Percentiles rank a stretch among this genome's conserved stretches.
Evolutionary conservation across 2,329 filamentous ascomycete species (phyloP).

Genomic region (Aspergillus pseudonomiae): DNA sequence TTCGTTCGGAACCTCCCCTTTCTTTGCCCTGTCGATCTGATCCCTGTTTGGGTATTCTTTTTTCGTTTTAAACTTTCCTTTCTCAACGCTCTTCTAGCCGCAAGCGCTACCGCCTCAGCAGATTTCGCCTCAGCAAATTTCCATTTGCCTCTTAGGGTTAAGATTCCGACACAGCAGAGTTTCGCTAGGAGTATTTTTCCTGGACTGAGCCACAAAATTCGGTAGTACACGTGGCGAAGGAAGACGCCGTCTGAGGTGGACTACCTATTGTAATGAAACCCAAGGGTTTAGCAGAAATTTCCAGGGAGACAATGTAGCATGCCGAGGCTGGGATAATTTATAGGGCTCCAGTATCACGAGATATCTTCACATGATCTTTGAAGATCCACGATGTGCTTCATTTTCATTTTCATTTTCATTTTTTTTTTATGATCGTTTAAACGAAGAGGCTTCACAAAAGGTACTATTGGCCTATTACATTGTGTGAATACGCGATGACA

Average conservation of each 20-base stretch:
- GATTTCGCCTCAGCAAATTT: background rate
- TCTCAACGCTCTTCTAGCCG: conserved; percentile 1
- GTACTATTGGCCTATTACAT: too few relatives aligned
- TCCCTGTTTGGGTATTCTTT: background rate
- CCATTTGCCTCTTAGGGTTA: conserved; percentile 1
- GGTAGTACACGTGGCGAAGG: background rate
- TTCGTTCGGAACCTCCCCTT: background rate
- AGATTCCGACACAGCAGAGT: background rate
- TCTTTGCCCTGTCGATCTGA: conserved; percentile 1
- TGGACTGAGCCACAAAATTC: background rate
- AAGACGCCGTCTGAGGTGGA: background rate
- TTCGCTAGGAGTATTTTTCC: background rate
- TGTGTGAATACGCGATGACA: too few relatives aligned
- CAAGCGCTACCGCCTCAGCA: conserved; percentile 3
- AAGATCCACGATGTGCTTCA: background rate
- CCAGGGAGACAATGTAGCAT: background rate
- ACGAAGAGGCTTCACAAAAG: background rate
- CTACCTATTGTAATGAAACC: background rate
- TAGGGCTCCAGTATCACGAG: background rate
- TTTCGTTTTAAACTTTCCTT: background rate
- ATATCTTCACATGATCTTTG: background rate
- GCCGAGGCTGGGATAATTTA: background rate
- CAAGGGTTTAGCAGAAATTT: background rate
- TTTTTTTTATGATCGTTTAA: too few relatives aligned
- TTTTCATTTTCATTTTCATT: background rate